Base-by-base conservation (phyloP, 495 filamentous ascomycete species). In the Neurospora terricola region DNA sequence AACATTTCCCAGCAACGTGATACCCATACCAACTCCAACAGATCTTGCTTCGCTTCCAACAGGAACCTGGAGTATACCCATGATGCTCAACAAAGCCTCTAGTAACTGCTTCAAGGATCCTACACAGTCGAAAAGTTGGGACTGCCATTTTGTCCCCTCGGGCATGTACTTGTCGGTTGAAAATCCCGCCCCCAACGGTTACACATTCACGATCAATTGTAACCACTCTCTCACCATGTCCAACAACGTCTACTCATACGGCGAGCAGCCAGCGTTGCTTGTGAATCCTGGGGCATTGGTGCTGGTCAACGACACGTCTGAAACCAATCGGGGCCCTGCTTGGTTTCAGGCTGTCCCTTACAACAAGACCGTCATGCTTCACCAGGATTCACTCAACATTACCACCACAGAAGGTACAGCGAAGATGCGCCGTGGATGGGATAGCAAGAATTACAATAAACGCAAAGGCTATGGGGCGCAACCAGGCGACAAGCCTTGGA, bases 311-410 rank as follows among this genome's bases (percentile, higher is more conserved):
- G 93, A 97, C 80, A 85, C 80, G 2, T 79, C 85, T 66, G 88
- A 91, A 74, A 79, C 84, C 23, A 78, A 80, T 40, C 83, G 89
- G 72, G 94, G 94, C 4, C 91, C 93, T 3, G 93, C 93, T 6
- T 92, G 89, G 80, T 92, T 91, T 75, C 92, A 94, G 76, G 84
- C 88, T 73, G 76, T 91, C 37, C 73, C 82, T 9, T 96, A 94
- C 76, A 88, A 95, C 82, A 98, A 98, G 80, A 81, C 93, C 18
- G 90, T 97, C n/a, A 87, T 97, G 38, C 75, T 97, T 2, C 87
- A 84, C 1, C 87, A 92, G 71, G 79, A 83, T 2, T 83, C 86
- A 38, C 81, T 91, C 70, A 71, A 76, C 69, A 62, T 75, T 34
- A 75, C 69, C 8, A 27, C 62, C 40, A 71, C 70, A 27, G 38